Evolutionary conservation across 2,329 filamentous ascomycete species (phyloP).

Genomic region (Pezicula carpinea): DNA sequence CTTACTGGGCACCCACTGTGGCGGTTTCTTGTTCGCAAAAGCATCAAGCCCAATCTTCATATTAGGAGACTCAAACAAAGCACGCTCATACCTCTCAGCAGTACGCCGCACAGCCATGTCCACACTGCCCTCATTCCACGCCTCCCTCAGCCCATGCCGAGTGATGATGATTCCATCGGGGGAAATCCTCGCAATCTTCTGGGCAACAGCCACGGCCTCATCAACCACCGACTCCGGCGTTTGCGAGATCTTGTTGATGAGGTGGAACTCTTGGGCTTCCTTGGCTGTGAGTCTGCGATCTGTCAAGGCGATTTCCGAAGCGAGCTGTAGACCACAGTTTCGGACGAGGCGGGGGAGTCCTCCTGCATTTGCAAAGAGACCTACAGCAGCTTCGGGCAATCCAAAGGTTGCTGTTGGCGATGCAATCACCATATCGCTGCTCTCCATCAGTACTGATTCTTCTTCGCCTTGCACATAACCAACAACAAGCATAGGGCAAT

Average conservation of each 20-base stretch:
- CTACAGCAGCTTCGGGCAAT: conserved; percentile 66
- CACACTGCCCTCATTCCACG: conserved; percentile 62
- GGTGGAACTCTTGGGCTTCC: conserved; percentile 58
- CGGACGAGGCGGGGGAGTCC: conserved; percentile 63
- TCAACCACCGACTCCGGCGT: conserved; percentile 39
- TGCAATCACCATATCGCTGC: conserved; percentile 68
- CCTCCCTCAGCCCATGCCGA: conserved; percentile 63
- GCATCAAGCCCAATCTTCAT: conserved; percentile 68
- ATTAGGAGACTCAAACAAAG: conserved; percentile 62
- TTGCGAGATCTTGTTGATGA: conserved; percentile 61
- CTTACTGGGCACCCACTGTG: conserved; percentile 62
- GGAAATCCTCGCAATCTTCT: conserved; percentile 56
- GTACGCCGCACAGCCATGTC: conserved; percentile 53
- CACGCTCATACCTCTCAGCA: conserved; percentile 49
- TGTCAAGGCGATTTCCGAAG: conserved; percentile 65
- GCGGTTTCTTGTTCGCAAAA: conserved; percentile 70
- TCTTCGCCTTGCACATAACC: not conserved
- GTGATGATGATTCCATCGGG: conserved; percentile 72
- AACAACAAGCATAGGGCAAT: not conserved
- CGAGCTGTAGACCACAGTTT: conserved; percentile 60
- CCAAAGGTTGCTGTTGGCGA: conserved; percentile 56
- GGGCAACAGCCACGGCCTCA: conserved; percentile 57
- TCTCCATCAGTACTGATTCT: conserved; percentile 53
- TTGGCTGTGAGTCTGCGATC: conserved; percentile 55
- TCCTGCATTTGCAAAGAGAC: conserved; percentile 67